Percentiles rank a stretch among this genome's conserved stretches.
phyloP scores from a whole-genome alignment of 2,329 filamentous ascomycete genomes.

The Pseudocercospora cruenta region DNA sequence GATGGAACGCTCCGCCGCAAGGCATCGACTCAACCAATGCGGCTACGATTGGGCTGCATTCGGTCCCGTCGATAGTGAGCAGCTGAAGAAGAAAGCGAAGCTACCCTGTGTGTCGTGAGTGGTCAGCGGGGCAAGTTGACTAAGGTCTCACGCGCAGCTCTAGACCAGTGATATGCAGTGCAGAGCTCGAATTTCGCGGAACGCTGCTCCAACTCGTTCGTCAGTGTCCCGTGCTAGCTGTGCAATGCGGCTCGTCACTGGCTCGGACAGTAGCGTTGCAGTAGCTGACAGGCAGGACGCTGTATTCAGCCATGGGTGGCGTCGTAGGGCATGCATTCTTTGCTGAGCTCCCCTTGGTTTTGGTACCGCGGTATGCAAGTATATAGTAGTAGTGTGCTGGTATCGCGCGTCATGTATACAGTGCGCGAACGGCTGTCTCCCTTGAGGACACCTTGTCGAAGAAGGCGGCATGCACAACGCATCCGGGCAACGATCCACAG shows the following conservation, averaged over 20 bases:
- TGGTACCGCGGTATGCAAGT: slow-evolving; percentile 15
- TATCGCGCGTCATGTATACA: not conserved
- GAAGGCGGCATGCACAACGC: not conserved
- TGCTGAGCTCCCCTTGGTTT: slow-evolving; percentile 12
- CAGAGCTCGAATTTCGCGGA: slow-evolving; percentile 12
- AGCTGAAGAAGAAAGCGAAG: slow-evolving; percentile 8
- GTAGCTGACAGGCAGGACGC: slow-evolving; percentile 28
- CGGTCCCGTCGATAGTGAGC: slow-evolving; percentile 10
- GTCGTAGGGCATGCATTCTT: slow-evolving; percentile 18
- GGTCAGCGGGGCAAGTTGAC: slow-evolving; percentile 5
- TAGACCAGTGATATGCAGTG: slow-evolving; percentile 24
- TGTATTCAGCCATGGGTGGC: slow-evolving; percentile 17
- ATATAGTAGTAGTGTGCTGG: not conserved
- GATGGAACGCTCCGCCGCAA: slow-evolving; percentile 15
- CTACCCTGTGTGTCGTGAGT: slow-evolving; percentile 12
- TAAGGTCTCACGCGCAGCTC: slow-evolving; percentile 11
- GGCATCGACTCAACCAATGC: slow-evolving; percentile 11
- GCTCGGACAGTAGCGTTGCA: slow-evolving; percentile 22
- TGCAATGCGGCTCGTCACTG: slow-evolving; percentile 42
- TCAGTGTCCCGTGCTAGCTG: slow-evolving; percentile 43
- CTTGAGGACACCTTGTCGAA: not conserved
- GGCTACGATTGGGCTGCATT: slow-evolving; percentile 16
- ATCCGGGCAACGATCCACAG: not conserved
- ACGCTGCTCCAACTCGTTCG: slow-evolving; percentile 27
- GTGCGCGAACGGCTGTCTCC: not conserved